Evolutionary conservation across 331 rosid genomes (phyloP).

Genomic region (Acacia concinna): DNA sequence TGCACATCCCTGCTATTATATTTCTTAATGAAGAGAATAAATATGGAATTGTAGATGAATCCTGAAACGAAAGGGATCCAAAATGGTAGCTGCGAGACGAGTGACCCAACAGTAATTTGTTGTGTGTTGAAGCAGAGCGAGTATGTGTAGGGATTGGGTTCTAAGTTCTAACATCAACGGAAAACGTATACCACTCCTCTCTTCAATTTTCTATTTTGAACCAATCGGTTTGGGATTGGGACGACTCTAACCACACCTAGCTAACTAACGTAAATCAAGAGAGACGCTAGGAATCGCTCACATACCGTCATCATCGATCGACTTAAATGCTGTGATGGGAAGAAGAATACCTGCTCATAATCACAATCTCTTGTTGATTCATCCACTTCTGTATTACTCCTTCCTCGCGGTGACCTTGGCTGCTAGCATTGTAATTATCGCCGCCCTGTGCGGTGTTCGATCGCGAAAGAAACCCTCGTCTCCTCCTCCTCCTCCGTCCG

Average conservation of each 20-base stretch:
- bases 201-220: conserved; percentile 38
- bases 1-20: too few species aligned
- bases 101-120: background rate
- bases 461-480: conserved; percentile 34
- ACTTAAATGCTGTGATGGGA: conserved; percentile 56
- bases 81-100: background rate
- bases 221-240: conserved; percentile 55
- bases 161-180: background rate
- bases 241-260: background rate
- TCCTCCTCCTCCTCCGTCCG: background rate
- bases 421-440: conserved; percentile 49
- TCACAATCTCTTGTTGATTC: conserved; percentile 38
- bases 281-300: conserved; percentile 10
- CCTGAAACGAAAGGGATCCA: background rate
- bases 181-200: conserved; percentile 1
- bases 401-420: conserved; percentile 46
- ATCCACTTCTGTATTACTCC: conserved; percentile 41
- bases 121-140: background rate
- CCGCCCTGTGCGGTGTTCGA: conserved; percentile 50
- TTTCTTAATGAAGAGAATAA: too few species aligned
- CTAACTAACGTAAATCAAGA: conserved; percentile 3
- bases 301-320: background rate
- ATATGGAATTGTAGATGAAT: background rate
- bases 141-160: background rate
- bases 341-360: conserved; percentile 56